phyloP scores from a whole-genome alignment of 129 eudicot species.

The Saposhnikovia divaricata region DNA sequence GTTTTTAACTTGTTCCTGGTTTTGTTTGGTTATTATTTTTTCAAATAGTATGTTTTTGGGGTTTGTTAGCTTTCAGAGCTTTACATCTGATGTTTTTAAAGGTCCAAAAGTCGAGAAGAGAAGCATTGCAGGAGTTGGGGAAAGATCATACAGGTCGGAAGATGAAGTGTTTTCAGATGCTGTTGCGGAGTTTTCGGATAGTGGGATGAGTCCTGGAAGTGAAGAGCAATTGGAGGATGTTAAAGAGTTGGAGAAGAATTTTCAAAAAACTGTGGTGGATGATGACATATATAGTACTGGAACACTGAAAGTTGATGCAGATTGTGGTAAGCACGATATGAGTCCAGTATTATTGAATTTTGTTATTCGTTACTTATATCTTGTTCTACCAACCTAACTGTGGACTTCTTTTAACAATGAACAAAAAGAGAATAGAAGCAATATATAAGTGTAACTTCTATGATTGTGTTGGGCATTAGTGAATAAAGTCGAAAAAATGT shows the following conservation, averaged over 20 bases:
- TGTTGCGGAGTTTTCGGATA: slow-evolving; percentile 55
- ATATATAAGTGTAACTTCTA: too few relatives aligned
- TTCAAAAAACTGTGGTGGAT: slow-evolving; percentile 13
- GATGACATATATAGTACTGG: slow-evolving; percentile 11
- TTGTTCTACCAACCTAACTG: not conserved
- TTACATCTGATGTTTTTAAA: slow-evolving; percentile 12
- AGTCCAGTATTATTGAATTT: not conserved
- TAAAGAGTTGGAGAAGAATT: slow-evolving; percentile 8
- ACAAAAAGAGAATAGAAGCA: not conserved
- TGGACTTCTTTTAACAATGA: not conserved
- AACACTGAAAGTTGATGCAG: slow-evolving; percentile 15
- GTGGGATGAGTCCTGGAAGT: slow-evolving; percentile 31
- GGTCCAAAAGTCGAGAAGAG: slow-evolving; percentile 42
- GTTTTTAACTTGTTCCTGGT: not conserved
- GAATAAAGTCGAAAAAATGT: not conserved
- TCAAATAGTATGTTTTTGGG: not conserved
- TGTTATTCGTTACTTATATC: not conserved
- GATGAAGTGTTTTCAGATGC: slow-evolving; percentile 77
- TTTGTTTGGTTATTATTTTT: not conserved
- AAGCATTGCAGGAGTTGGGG: slow-evolving; percentile 30
- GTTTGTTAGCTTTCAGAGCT: not conserved
- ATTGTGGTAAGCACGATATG: slow-evolving; percentile 24
- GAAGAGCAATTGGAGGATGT: slow-evolving; percentile 22
- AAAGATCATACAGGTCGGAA: slow-evolving; percentile 45
- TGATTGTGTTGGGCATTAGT: not conserved